A percentile compares a stretch with the other conserved stretches of the same genome.
Conservation (phyloP, 768 basidiomycete genomes). For the Leccinum arenicola region DNA sequence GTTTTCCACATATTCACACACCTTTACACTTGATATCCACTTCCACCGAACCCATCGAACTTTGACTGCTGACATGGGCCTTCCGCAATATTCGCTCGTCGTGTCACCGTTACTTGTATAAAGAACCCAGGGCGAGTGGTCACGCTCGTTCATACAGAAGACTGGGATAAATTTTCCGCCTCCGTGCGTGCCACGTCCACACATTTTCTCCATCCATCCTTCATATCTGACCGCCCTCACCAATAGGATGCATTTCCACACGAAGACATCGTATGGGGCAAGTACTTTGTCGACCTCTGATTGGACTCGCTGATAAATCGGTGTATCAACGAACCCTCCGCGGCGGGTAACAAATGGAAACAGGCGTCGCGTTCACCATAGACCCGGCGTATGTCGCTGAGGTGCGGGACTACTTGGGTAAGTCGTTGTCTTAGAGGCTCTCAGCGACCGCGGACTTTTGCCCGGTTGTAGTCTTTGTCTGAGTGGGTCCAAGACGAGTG, state of each 20-base stretch:
- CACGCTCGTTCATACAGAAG: slow-evolving; percentile 82
- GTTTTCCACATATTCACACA: neutral
- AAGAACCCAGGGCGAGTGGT: slow-evolving; percentile 88
- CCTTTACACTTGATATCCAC: neutral
- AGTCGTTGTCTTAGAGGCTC: slow-evolving; percentile 10
- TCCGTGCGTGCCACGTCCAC: slow-evolving; percentile 42
- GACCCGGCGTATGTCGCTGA: slow-evolving; percentile 71
- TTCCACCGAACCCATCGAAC: neutral
- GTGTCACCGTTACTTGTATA: neutral
- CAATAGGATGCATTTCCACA: slow-evolving; percentile 31
- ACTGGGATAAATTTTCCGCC: slow-evolving; percentile 78
- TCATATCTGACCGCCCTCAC: neutral
- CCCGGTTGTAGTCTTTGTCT: neutral
- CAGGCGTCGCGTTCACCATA: slow-evolving; percentile 86
- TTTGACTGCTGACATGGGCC: neutral
- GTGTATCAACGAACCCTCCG: neutral
- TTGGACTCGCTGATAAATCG: neutral
- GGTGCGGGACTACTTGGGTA: slow-evolving; percentile 83
- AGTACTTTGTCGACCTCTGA: slow-evolving; percentile 19
- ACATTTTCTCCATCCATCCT: neutral
- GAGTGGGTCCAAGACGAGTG: neutral
- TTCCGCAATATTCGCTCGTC: neutral
- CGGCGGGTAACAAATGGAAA: neutral
- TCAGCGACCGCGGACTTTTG: neutral
- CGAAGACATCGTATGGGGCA: slow-evolving; percentile 61